Evolutionary conservation across 495 filamentous ascomycete genomes (phyloP).

Genomic region (Aspergillus homomorphus): DNA sequence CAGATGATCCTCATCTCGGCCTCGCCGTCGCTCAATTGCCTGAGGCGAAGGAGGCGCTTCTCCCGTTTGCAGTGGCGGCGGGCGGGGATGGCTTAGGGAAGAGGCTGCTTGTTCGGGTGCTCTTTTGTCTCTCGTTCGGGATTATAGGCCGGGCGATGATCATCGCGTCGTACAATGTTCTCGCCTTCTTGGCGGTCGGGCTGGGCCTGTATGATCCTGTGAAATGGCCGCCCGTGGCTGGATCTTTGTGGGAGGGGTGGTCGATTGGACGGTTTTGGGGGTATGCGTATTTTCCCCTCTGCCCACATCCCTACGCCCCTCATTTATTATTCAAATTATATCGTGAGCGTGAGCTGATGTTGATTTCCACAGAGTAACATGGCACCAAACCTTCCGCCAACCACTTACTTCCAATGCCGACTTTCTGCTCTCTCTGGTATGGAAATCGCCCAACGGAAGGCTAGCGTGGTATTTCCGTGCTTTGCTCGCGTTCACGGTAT

Average conservation of each 20-base stretch:
- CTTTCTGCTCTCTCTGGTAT: constrained; percentile 12
- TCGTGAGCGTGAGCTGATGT: too few species aligned
- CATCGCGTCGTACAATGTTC: constrained; percentile 10
- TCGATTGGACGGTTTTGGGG: constrained; percentile 19
- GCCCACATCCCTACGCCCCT: not conserved
- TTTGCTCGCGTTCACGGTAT: constrained; percentile 15
- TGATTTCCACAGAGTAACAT: constrained; percentile 11
- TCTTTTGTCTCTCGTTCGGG: constrained; percentile 21
- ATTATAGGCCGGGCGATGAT: constrained; percentile 16
- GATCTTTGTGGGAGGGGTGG: constrained; percentile 13
- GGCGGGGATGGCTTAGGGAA: not conserved
- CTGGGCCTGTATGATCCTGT: constrained; percentile 7
- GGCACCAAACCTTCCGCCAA: constrained; percentile 25
- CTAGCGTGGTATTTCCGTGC: constrained; percentile 10
- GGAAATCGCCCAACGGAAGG: constrained; percentile 1
- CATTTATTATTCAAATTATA: too few species aligned
- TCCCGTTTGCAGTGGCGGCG: constrained; percentile 3
- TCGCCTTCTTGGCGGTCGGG: constrained; percentile 4
- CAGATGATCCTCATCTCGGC: constrained; percentile 1
- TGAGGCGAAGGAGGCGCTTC: constrained; percentile 3
- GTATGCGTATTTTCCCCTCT: constrained; percentile 7
- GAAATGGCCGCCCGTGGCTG: constrained; percentile 19
- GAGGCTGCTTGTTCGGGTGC: not conserved
- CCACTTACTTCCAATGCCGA: constrained; percentile 14
- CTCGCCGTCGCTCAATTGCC: constrained; percentile 5